phyloP scores from a whole-genome alignment of 1,139 yeast species.

The Magnusiomyces magnusii region DNA sequence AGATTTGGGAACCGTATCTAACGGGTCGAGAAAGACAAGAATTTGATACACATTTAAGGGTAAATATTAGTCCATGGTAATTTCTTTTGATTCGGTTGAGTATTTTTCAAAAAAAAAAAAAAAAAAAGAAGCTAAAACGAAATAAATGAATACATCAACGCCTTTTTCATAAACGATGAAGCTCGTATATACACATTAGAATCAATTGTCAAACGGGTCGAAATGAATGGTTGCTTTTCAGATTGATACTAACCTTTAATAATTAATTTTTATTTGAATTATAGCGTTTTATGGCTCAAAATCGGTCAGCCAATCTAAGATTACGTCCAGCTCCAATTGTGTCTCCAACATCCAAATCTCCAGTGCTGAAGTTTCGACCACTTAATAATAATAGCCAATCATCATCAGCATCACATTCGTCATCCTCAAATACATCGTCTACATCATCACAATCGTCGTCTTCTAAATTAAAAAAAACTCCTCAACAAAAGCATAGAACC shows the following conservation, averaged over 20 bases:
- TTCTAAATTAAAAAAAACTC: conserved; percentile 12
- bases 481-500: neutral
- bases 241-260: neutral
- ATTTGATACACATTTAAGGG: conserved; percentile 29
- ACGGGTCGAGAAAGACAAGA: conserved; percentile 30
- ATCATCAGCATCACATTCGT: neutral
- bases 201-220: too few relatives aligned
- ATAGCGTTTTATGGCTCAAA: conserved; percentile 25
- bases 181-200: too few relatives aligned
- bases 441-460: conserved; percentile 10
- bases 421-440: neutral
- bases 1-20: conserved; percentile 31
- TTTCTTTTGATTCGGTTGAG: too few relatives aligned
- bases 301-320: conserved; percentile 25
- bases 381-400: neutral
- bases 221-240: too few relatives aligned
- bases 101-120: neutral
- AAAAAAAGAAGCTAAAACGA: too few relatives aligned
- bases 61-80: conserved; percentile 15
- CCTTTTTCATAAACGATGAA: too few relatives aligned
- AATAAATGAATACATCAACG: too few relatives aligned
- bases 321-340: conserved; percentile 26
- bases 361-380: conserved; percentile 8
- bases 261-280: conserved; percentile 4
- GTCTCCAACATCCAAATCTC: neutral